Base-by-base conservation (phyloP, 495 filamentous ascomycete genomes). In the Trichoderma parareesei region DNA sequence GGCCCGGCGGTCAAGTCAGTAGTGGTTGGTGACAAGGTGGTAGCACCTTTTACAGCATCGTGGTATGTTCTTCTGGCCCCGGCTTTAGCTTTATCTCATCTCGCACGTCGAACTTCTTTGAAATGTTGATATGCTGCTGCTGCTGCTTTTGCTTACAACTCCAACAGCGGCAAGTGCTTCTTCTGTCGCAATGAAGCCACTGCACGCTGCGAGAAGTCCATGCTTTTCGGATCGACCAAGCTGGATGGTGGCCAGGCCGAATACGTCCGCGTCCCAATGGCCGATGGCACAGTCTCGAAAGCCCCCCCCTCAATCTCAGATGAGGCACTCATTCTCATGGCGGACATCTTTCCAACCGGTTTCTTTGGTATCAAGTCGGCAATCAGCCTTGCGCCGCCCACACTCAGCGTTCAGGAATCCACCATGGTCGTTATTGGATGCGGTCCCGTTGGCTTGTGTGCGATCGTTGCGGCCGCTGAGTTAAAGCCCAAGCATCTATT, bases 181-280 rank as follows among this genome's bases (percentile, higher is more conserved):
- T 97, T 96, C 81, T 98, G 93, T 82, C 84, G 80, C 55, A 83
- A 88, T 66, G 88, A 88, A 18, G 89, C 83, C 75, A 91, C 92
- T 11, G 92, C 91, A 10, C 88, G 93, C 62, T 98, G 94, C 74
- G 79, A 81, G n/a, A 84, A 90, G 67, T 82, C 78, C 33, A 73
- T 82, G 20, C 81, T 98, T 2, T 96, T 96, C 69, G 93, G 93
- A 48, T 88, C 82, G 53, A 76, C 82, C 16, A 73, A 74, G 5
- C 78, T 97, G 38, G 92, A 97, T 71, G 94, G 94, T 65, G 91
- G 83, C 5, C 93, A 98, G 75, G 93, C 94, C 38, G 88, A 97
- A 79, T 97, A 88, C 75, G 89, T 96, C 59, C 87, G 93, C 14
- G 83, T 96, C 14, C 94, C 93, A 3, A 78, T 89, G 65, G 93